Percentiles rank a stretch among this genome's conserved stretches.
Conservation (phyloP, 2,329 filamentous ascomycete species). For the Beauveria brongniartii region DNA sequence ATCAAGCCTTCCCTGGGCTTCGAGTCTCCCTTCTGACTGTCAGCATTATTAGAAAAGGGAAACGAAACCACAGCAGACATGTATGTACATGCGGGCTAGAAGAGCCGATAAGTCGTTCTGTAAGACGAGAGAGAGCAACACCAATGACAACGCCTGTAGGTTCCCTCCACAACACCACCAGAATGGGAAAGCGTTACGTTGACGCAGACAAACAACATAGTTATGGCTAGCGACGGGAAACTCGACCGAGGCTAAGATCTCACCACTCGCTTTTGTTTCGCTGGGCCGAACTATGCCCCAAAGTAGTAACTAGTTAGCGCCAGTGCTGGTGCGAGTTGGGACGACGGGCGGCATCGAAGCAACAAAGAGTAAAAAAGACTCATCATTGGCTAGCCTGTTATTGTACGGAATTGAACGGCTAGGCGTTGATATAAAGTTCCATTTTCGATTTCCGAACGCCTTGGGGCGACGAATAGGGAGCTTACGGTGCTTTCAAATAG, state of each 20-base stretch:
- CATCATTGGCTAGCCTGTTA: not conserved
- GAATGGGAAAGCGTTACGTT: conserved; percentile 9
- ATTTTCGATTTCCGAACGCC: conserved; percentile 1
- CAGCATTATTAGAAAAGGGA: not conserved
- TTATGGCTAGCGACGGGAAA: not conserved
- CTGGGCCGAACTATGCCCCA: not conserved
- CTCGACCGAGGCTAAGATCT: conserved; percentile 6
- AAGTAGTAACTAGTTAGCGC: not conserved
- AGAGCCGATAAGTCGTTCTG: not conserved
- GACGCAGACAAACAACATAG: no score
- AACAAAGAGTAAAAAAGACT: not conserved
- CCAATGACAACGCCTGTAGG: not conserved
- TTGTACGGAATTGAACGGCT: conserved; percentile 8
- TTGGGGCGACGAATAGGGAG: not conserved
- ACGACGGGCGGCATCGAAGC: no score
- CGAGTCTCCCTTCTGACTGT: not conserved
- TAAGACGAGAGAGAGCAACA: no score
- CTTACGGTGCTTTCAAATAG: conserved; percentile 7
- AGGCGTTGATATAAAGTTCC: conserved; percentile 5
- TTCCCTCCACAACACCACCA: no score
- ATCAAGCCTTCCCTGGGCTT: not conserved
- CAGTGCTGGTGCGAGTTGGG: not conserved
- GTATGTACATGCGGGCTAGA: not conserved
- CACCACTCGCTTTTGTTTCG: not conserved
- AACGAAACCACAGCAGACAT: not conserved